Evolutionary conservation across 441 rosid genomes (phyloP).

Genomic region (Gossypium schwendimanii): DNA sequence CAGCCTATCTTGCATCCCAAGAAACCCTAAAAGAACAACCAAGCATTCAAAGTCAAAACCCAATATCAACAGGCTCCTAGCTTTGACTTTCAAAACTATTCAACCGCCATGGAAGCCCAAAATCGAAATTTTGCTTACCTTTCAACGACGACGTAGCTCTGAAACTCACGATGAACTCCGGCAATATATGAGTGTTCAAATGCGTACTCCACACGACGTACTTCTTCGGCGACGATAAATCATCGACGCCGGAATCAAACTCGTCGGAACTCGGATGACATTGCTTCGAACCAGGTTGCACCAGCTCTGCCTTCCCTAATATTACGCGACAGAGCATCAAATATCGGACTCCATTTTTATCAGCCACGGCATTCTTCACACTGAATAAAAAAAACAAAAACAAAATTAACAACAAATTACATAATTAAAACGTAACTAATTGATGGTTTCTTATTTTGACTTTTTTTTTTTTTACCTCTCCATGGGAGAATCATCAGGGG

Average conservation of each 20-base stretch:
- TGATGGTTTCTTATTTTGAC: neutral
- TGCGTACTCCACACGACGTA: constrained; percentile 68
- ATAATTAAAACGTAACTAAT: neutral
- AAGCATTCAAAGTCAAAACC: neutral
- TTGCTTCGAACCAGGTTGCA: constrained; percentile 47
- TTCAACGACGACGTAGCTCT: constrained; percentile 39
- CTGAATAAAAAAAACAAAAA: constrained; percentile 18
- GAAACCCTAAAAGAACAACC: constrained; percentile 30
- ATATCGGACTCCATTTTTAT: constrained; percentile 52
- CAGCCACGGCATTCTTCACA: constrained; percentile 34
- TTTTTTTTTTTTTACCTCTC: constrained; percentile 42
- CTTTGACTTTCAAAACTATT: constrained; percentile 1
- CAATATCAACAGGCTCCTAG: neutral
- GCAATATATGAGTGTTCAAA: constrained; percentile 61
- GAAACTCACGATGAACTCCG: constrained; percentile 57
- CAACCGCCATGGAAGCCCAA: neutral
- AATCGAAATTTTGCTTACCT: constrained; percentile 26
- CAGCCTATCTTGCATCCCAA: constrained; percentile 15
- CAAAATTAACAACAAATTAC: neutral
- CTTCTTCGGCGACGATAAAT: constrained; percentile 40
- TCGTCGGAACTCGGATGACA: constrained; percentile 49
- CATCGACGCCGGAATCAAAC: constrained; percentile 65
- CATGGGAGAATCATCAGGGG: constrained; percentile 51
- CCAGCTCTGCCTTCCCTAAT: constrained; percentile 57
- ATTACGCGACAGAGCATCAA: constrained; percentile 59